Base-by-base conservation (phyloP, 1,139 yeast species). In the Scheffersomyces lignicola region DNA sequence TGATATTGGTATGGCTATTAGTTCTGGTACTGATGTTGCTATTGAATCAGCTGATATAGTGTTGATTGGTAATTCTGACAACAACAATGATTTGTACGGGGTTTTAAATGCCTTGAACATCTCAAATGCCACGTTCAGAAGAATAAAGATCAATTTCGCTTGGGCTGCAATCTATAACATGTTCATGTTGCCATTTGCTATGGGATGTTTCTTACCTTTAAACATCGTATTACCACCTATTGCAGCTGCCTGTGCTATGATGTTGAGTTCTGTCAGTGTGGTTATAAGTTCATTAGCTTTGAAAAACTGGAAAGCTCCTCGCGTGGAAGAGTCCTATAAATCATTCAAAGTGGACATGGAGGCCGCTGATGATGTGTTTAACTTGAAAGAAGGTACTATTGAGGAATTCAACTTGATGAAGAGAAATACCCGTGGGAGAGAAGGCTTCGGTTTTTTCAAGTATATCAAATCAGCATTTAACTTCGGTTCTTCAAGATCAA, bases 1-100 rank as follows among this genome's bases (percentile, higher is more conserved):
- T 0, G 87, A 89, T 46, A 65, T 92, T 13, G 98, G 98, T 14
- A 80, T 94, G 53, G 95, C 97, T 6, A 78, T 92, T 40, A 83
- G 95, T 17, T 78, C 95, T 0, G 96, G 97, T 3, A 87, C 97
- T 0, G 97, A 92, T 52, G 87, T 92, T 44, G 98, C 98, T 3
- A 85, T 92, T 48, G 97, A 90, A 46, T 88, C 96, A 17, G 96
- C 98, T 0, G 97, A 89, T 55, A 76, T 90, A 25, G 96, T 92
- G n/a, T 66, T 94, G 22, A 53, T 69, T 48, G 62, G 63, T 3
- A 45, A 49, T 18, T 48, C 48, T 23, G 44, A 43, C 9, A 36
- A n/a, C 42, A 72, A 44, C 54, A 58, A 65, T 31, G 78, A 80
- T 25, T 62, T 89, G 32, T 55, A 65, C 17, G 92, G 90, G 15